Evolutionary conservation across 1,284 basidiomycete genomes (phyloP).

Genomic region (Exobasidium rhododendri): DNA sequence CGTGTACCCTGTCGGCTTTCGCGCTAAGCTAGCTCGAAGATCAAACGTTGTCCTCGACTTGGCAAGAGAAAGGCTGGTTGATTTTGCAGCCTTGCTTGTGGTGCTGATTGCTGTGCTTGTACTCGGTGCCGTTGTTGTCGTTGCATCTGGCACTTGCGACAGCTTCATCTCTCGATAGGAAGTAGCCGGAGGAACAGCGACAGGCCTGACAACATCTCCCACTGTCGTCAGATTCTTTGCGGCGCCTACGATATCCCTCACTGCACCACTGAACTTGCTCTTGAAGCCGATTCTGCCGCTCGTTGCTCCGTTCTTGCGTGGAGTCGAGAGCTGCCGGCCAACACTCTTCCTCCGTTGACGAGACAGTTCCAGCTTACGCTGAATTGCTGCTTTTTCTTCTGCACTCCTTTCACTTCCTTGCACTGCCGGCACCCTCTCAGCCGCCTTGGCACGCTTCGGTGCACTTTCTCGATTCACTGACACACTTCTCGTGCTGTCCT

Average conservation of each 20-base stretch:
- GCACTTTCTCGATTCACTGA: neutral
- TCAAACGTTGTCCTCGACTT: slow-evolving; percentile 9
- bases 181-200: neutral
- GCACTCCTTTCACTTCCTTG: neutral
- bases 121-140: neutral
- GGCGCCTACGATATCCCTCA: neutral
- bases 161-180: neutral
- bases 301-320: neutral
- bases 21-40: slow-evolving; percentile 8
- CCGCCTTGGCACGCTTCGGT: neutral
- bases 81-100: too few species aligned
- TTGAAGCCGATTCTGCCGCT: neutral
- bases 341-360: slow-evolving; percentile 6
- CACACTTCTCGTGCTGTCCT: neutral
- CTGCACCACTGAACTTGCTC: neutral
- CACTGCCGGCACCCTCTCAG: slow-evolving; percentile 1
- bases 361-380: slow-evolving; percentile 10
- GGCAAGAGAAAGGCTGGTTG: neutral
- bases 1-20: slow-evolving; percentile 2
- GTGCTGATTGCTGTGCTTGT: neutral
- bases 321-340: neutral
- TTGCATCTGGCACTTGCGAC: neutral
- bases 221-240: neutral
- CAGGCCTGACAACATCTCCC: neutral
- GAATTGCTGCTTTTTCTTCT: slow-evolving; percentile 7